A percentile compares a stretch with the other conserved stretches of the same genome.
phyloP scores from a whole-genome alignment of 768 basidiomycete genomes.

The Pleurotus eryngii region DNA sequence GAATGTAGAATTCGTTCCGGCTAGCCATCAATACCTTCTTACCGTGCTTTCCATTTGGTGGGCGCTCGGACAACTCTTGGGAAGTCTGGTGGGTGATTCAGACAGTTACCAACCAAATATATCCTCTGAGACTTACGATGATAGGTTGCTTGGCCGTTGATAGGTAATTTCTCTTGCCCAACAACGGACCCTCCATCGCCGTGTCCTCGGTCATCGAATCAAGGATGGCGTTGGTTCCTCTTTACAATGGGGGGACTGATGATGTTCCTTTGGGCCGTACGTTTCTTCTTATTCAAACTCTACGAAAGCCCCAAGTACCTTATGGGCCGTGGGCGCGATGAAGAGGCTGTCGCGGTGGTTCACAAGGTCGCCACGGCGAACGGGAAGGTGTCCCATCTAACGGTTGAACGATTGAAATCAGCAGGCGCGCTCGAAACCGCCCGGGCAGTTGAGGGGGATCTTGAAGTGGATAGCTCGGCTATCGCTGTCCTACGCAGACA shows the following conservation, averaged over 20 bases:
- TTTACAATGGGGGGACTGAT: conserved; percentile 71
- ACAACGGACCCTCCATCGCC: conserved; percentile 16
- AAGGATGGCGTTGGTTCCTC: conserved; percentile 78
- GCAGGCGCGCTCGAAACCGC: conserved; percentile 13
- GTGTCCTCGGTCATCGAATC: conserved; percentile 50
- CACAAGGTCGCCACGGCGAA: conserved; percentile 63
- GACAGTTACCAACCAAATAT: background rate
- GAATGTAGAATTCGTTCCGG: conserved; percentile 60
- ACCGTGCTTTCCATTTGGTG: conserved; percentile 79
- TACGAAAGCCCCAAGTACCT: conserved; percentile 72
- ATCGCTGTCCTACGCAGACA: conserved; percentile 30
- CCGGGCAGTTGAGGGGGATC: conserved; percentile 3
- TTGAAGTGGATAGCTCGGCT: conserved; percentile 10
- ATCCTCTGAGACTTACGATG: background rate
- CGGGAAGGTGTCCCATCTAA: conserved; percentile 43
- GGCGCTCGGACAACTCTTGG: conserved; percentile 72
- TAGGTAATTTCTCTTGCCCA: conserved; percentile 65
- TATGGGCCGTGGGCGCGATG: conserved; percentile 64
- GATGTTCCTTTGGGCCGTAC: conserved; percentile 56
- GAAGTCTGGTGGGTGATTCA: conserved; percentile 31
- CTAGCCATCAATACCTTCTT: conserved; percentile 71
- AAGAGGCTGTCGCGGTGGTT: conserved; percentile 57
- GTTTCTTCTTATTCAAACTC: conserved; percentile 65
- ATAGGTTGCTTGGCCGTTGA: conserved; percentile 70
- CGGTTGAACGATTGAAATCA: conserved; percentile 44